Percentiles rank a stretch among this genome's conserved stretches.
These are phyloP conservation scores for Berberis thunbergii DNA, from an alignment of 164 flowering plant species.

Conservation along the genomic window DNA sequence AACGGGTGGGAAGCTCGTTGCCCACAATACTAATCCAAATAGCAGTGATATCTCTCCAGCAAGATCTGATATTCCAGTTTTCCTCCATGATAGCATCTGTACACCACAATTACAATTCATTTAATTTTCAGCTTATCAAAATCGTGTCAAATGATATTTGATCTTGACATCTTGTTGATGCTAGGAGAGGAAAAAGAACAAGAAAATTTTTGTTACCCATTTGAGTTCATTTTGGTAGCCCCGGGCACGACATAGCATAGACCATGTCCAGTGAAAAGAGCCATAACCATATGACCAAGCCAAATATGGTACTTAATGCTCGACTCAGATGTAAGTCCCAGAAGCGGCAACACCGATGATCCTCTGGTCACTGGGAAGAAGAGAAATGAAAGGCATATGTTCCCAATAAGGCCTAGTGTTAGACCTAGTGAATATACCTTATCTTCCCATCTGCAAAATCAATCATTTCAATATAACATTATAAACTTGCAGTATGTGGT, in stretches of 20 bases:
- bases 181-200: too few relatives aligned
- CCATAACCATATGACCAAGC: conserved; percentile 62
- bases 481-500: too few relatives aligned
- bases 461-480: not conserved
- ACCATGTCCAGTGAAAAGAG: conserved; percentile 59
- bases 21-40: conserved; percentile 54
- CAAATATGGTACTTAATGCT: conserved; percentile 75
- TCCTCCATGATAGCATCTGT: conserved; percentile 64
- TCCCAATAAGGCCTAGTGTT: conserved; percentile 41
- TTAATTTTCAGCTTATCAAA: not conserved
- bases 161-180: too few relatives aligned
- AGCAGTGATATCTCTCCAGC: conserved; percentile 65
- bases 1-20: conserved; percentile 41
- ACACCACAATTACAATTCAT: not conserved
- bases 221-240: conserved; percentile 9
- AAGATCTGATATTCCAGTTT: conserved; percentile 36
- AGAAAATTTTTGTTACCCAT: not conserved
- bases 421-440: conserved; percentile 34
- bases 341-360: conserved; percentile 40
- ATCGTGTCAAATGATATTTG: not conserved
- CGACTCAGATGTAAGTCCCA: conserved; percentile 46
- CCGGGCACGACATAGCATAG: conserved; percentile 39
- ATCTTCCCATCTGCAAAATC: conserved; percentile 40
- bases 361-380: conserved; percentile 69
- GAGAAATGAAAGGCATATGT: conserved; percentile 48